Percentiles rank a stretch among this genome's conserved stretches.
These are phyloP conservation scores for Herpetospermum pedunculosum DNA, from an alignment of 306 rosid species.

Conservation along the genomic window DNA sequence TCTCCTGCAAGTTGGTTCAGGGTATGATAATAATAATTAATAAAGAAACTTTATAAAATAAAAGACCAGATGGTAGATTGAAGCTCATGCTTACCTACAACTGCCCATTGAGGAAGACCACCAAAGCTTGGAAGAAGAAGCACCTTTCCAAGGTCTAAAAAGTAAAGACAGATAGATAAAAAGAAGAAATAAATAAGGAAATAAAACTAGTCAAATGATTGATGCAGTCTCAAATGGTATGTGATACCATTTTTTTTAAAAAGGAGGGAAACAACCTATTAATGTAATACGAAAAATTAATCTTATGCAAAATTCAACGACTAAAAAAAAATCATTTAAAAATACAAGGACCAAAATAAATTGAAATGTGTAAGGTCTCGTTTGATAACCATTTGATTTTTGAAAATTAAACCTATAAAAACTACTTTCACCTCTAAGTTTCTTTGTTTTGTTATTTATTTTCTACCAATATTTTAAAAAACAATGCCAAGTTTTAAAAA, in stretches of 20 bases:
- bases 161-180: background rate
- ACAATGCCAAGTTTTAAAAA: too few relatives aligned
- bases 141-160: constrained; percentile 73
- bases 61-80: background rate
- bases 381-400: too few relatives aligned
- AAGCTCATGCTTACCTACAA: constrained; percentile 35
- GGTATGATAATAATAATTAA: background rate
- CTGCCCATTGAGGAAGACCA: constrained; percentile 89
- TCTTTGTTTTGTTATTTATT: too few relatives aligned
- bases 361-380: too few relatives aligned
- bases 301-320: background rate
- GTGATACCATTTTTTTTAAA: background rate
- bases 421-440: too few relatives aligned
- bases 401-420: too few relatives aligned
- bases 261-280: background rate
- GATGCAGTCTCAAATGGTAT: background rate
- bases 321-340: background rate
- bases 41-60: background rate
- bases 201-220: constrained; percentile 7
- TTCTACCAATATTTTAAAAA: too few relatives aligned
- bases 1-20: constrained; percentile 38
- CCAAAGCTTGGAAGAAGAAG: constrained; percentile 77
- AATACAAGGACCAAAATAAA: background rate
- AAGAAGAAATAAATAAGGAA: background rate
- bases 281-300: background rate